Base-by-base conservation (phyloP, 1,284 basidiomycete genomes). In the Amylostereum areolatum region DNA sequence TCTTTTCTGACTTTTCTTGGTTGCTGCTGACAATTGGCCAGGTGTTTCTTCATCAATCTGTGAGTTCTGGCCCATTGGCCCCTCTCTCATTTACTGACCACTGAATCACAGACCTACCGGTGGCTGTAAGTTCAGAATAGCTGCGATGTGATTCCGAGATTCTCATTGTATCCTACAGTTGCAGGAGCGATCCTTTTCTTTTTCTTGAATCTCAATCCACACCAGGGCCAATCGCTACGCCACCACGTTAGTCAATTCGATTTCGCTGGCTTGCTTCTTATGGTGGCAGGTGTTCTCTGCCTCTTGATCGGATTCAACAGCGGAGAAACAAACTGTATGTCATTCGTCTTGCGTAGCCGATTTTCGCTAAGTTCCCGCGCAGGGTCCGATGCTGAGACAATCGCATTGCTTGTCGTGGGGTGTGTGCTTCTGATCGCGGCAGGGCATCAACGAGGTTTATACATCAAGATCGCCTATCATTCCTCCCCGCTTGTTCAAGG, bases 301-400 rank as follows among this genome's bases (percentile, higher is more conserved):
- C 62, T 97, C 12, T 75, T 97, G 12, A 70, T 96, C 9, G 93
- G 93, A 0, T 93, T 97, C 65, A 86, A 86, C 64, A 80, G 77
- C 54, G 80, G 86, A 57, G 81, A 89, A 62, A 78, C 72, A 0
- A 70, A 67, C 51, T 89, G 86, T 85, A 79, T 63, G 24, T 52
- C 7, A 2, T 5, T 5, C 32, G 46, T 31, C 2, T 28, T 18
- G 27, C 28, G 39, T 35, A 12, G 5, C 27, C 40, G n/a, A n/a
- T n/a, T n/a, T 28, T 2, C 12, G 7, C n/a, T 27, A 49, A 40
- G 8, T 6, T 29, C 11, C 6, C 5, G 27, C 11, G 27, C 7
- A 40, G 70, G 71, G 64, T 57, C 55, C 30, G 56, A 61, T 32
- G 64, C 80, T 3, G 62, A 81, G 52, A 87, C 91, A 0, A 92